These are phyloP conservation scores for Monosporascus sp. DNA, from an alignment of 2,329 filamentous ascomycete species.

Conservation along the genomic window DNA sequence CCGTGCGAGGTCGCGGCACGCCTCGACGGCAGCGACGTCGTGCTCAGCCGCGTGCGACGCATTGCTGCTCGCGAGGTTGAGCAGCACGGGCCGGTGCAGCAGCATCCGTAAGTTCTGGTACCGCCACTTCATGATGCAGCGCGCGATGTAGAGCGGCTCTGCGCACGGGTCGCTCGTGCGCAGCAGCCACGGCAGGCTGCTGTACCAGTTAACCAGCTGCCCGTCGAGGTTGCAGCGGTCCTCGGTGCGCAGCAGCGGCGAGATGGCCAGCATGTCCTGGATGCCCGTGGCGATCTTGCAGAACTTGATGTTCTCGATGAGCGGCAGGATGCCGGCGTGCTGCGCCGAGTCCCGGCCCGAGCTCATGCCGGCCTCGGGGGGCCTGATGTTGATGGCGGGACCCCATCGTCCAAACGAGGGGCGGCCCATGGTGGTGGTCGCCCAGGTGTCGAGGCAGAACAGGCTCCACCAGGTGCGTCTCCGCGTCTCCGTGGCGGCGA, in stretches of 20 bases:
- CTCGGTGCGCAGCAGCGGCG: constrained; percentile 59
- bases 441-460: constrained; percentile 71
- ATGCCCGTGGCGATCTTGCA: constrained; percentile 74
- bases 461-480: constrained; percentile 70
- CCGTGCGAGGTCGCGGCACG: constrained; percentile 64
- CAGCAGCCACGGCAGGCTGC: constrained; percentile 61
- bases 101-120: constrained; percentile 75
- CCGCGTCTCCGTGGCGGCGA: constrained; percentile 54
- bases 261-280: constrained; percentile 68
- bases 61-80: constrained; percentile 57
- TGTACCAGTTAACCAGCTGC: constrained; percentile 68
- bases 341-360: constrained; percentile 47
- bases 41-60: constrained; percentile 49
- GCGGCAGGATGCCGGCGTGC: constrained; percentile 61
- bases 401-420: constrained; percentile 65
- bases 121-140: constrained; percentile 76
- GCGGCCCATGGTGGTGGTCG: constrained; percentile 63
- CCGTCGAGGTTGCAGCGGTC: constrained; percentile 63
- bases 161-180: constrained; percentile 62
- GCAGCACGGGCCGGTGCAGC: constrained; percentile 66
- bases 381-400: constrained; percentile 60
- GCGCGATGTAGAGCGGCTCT: constrained; percentile 63
- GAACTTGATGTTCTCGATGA: constrained; percentile 74
- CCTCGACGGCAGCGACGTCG: constrained; percentile 62
- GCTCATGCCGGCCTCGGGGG: constrained; percentile 50